These are phyloP conservation scores for Xylariales sp. DNA, from an alignment of 2,329 filamentous ascomycete species.

Conservation along the genomic window DNA sequence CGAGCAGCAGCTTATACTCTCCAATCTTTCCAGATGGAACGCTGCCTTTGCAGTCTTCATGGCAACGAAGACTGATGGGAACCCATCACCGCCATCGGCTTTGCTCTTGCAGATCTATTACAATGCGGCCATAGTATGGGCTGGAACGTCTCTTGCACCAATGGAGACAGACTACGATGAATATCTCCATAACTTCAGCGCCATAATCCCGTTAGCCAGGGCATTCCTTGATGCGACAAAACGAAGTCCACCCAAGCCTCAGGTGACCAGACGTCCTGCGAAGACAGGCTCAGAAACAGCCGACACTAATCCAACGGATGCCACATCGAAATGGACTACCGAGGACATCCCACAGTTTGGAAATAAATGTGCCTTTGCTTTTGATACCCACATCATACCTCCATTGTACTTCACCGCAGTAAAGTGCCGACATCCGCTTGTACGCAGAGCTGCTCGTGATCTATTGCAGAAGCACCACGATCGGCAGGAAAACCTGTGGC, in stretches of 20 bases:
- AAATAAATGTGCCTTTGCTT: background rate
- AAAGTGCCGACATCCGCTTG: background rate
- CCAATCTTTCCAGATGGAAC: background rate
- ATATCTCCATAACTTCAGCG: background rate
- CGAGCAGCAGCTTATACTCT: background rate
- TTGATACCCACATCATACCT: conserved; percentile 1
- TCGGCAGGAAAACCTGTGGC: background rate
- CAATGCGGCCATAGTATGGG: background rate
- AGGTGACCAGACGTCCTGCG: background rate
- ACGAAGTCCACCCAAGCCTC: too few species aligned
- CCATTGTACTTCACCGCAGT: background rate
- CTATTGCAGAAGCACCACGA: background rate
- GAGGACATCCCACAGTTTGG: background rate
- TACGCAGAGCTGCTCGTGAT: background rate
- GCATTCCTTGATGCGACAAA: background rate
- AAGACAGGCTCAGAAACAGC: background rate
- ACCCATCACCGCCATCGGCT: background rate
- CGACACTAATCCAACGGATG: background rate
- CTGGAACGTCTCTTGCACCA: background rate
- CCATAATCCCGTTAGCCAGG: background rate
- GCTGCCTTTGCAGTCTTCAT: background rate
- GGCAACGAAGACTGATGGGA: background rate
- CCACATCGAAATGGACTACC: background rate
- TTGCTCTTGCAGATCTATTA: conserved; percentile 1
- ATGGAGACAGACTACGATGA: background rate